These are phyloP conservation scores for Vigna radiata DNA, from an alignment of 306 rosid genomes.

Conservation along the genomic window DNA sequence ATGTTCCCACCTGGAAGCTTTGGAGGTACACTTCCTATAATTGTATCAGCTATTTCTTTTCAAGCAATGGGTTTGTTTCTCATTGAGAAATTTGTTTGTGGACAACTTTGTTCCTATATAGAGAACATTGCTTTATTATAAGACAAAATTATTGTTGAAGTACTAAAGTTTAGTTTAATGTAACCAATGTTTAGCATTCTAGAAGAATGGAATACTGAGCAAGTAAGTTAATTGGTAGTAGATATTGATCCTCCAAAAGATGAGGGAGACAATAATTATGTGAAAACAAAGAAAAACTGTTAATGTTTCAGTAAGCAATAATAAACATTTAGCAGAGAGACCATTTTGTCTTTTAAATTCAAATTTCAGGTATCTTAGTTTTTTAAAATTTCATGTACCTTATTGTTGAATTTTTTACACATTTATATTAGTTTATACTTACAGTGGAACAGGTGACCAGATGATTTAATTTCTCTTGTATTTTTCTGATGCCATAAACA, in stretches of 20 bases:
- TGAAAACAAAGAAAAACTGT: background rate
- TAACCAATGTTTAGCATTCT: background rate
- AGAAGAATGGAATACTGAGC: background rate
- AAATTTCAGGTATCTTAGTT: background rate
- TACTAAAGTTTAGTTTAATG: background rate
- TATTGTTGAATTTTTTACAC: too few species aligned
- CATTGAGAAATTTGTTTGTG: background rate
- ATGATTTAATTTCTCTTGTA: background rate
- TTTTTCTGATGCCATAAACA: background rate
- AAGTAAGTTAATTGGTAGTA: background rate
- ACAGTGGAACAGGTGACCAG: background rate
- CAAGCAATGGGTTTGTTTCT: background rate
- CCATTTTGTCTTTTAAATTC: background rate
- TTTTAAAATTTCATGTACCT: background rate
- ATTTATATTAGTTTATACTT: background rate
- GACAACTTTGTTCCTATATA: background rate
- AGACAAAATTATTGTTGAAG: background rate
- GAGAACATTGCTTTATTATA: background rate
- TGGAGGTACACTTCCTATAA: slow-evolving; percentile 50
- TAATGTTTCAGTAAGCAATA: background rate
- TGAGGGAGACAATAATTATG: background rate
- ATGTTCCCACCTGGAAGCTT: slow-evolving; percentile 47
- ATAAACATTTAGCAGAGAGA: background rate
- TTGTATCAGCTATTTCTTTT: background rate
- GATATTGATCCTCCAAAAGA: background rate